Evolutionary conservation across 1,284 basidiomycete genomes (phyloP), one percentile per base, ranked within the genome.

Genomic region (Irpex sp.): DNA sequence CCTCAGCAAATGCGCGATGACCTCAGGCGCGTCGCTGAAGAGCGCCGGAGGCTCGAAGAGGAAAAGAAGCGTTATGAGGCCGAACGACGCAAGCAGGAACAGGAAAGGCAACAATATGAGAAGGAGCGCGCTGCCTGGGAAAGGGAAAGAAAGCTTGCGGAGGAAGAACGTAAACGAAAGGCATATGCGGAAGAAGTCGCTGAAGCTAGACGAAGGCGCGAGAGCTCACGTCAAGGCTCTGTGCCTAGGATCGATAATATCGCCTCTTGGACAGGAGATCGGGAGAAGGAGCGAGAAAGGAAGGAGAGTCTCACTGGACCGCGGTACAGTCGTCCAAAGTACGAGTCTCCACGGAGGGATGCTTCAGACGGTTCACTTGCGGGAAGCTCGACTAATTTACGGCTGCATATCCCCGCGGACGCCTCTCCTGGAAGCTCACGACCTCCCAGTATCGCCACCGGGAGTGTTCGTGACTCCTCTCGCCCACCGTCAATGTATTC

Each of bases 171-270:
- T 68, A 82, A 81, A 68, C 80, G 82, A 71, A 79, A 79, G 60
- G 67, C 76, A 60, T 88, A 84, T 71, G 77, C 79, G 19, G 87
- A 89, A 59, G 85, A 89, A 70, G 78, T 92, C 40, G 76, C 77
- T 56, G 87, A 87, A 26, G 78, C 89, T 1, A 79, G 90, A 66
- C 68, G 77, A 36, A 78, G 90, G 63, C 82, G 87, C 63, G 89
- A 92, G 70, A 77, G 78, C 5, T 76, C 78, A 62, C 82, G 71
- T n/a, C 66, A 68, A 61, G 72, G 67, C 38, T 62, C 67, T 11
- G 62, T 69, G 17, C 69, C 68, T 40, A 62, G 69, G 61, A 66
- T 69, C 57, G 75, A 70, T 13, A 66, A 69, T 6, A 65, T 69
- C 9, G 67, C 73, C 5, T 62, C 59, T 9, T 67, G 72, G 52